Percentiles rank a stretch among this genome's conserved stretches.
phyloP scores from a whole-genome alignment of 2,329 filamentous ascomycete species.

The Penicillium sp. region DNA sequence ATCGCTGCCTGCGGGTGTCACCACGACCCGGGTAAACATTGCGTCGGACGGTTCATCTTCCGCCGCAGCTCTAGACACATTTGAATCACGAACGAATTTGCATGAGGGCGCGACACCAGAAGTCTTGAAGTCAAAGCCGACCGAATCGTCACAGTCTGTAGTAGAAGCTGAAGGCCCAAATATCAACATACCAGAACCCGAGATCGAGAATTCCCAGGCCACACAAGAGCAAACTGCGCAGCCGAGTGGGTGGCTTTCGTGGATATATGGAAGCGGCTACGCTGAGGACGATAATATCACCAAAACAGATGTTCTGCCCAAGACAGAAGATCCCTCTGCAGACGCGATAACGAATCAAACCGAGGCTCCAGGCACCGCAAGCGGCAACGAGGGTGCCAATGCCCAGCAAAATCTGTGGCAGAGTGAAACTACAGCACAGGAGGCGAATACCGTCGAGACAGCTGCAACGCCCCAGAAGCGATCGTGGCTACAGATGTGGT shows the following conservation, averaged over 20 bases:
- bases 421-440: conserved; percentile 5
- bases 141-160: conserved; percentile 12
- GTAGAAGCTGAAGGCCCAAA: conserved; percentile 14
- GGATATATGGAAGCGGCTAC: conserved; percentile 29
- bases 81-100: conserved; percentile 11
- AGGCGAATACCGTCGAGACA: conserved; percentile 2
- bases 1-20: conserved; percentile 41
- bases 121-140: not conserved
- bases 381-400: conserved; percentile 8
- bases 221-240: conserved; percentile 15
- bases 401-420: conserved; percentile 9
- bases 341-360: conserved; percentile 12
- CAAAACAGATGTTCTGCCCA: conserved; percentile 10
- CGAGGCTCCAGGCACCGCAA: conserved; percentile 2
- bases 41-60: conserved; percentile 37
- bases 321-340: conserved; percentile 8
- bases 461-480: conserved; percentile 28
- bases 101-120: conserved; percentile 10
- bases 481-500: conserved; percentile 44
- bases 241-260: conserved; percentile 32
- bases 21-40: conserved; percentile 43
- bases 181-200: conserved; percentile 5
- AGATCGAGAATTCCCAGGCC: conserved; percentile 9
- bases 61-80: conserved; percentile 20
- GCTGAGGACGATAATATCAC: conserved; percentile 6